A percentile compares a stretch with the other conserved stretches of the same genome.
phyloP scores from a whole-genome alignment of 169 alveolate species.

The Cryptosporidium andersoni region DNA sequence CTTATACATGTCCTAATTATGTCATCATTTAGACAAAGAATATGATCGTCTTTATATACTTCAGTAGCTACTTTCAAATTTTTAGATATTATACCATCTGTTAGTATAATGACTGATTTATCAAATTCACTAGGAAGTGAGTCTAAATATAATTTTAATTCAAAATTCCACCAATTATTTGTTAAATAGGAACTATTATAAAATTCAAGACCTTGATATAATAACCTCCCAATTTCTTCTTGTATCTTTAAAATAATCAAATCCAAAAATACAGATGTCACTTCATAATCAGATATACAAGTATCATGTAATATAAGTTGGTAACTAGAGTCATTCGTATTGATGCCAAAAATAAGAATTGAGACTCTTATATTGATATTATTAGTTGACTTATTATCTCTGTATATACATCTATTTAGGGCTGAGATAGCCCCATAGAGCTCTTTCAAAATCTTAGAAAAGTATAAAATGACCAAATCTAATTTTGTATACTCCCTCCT shows the following conservation, averaged over 20 bases:
- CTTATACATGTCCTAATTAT: slow-evolving; percentile 1
- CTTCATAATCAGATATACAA: neutral
- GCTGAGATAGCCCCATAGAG: neutral
- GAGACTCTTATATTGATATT: slow-evolving; percentile 2
- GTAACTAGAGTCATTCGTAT: slow-evolving; percentile 12
- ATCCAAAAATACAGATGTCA: neutral
- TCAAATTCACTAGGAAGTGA: slow-evolving; percentile 4
- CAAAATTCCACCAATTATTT: slow-evolving; percentile 3
- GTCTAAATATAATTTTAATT: slow-evolving; percentile 3
- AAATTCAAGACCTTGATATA: neutral
- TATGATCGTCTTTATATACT: neutral
- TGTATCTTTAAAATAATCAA: neutral
- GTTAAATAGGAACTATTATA: neutral
- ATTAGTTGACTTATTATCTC: neutral
- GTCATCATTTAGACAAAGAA: slow-evolving; percentile 3
- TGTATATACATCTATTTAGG: too few relatives aligned
- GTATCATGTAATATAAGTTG: slow-evolving; percentile 29
- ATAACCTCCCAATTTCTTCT: neutral
- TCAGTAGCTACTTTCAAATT: neutral
- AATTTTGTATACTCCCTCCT: neutral
- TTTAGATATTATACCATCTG: slow-evolving; percentile 35
- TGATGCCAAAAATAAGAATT: slow-evolving; percentile 28
- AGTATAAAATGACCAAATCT: too few relatives aligned
- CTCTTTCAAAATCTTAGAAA: neutral
- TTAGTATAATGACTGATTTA: slow-evolving; percentile 30